Percentiles rank a stretch among this genome's conserved stretches.
Evolutionary conservation across 2,329 filamentous ascomycete species (phyloP).

Genomic region (Diaporthe citrichinensis): DNA sequence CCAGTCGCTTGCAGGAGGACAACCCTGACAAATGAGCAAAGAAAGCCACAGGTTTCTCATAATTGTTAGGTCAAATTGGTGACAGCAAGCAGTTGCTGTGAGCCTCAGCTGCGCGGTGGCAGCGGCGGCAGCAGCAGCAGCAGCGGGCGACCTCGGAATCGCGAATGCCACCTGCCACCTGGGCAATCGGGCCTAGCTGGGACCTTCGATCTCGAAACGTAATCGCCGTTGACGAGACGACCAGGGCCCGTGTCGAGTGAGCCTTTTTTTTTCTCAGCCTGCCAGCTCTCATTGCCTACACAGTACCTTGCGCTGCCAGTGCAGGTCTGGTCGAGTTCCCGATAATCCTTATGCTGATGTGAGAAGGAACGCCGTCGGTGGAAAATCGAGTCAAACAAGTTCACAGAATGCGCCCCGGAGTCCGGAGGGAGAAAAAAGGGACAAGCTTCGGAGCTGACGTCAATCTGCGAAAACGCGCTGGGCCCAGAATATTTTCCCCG

Average conservation of each 20-base stretch:
- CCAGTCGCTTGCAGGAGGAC: neutral
- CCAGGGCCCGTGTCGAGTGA: constrained; percentile 1
- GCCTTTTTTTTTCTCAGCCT: neutral
- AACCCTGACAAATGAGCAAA: neutral
- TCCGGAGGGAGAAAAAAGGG: constrained; percentile 16
- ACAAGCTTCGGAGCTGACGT: constrained; percentile 34
- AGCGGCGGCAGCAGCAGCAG: neutral
- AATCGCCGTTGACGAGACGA: constrained; percentile 32
- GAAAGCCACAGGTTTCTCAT: neutral
- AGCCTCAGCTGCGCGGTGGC: neutral
- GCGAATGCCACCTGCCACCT: constrained; percentile 25
- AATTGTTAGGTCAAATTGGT: neutral
- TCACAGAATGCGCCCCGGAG: constrained; percentile 7
- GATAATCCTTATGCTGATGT: constrained; percentile 10
- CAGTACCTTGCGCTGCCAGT: neutral
- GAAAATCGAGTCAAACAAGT: neutral
- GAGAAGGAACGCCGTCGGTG: constrained; percentile 9
- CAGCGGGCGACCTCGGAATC: constrained; percentile 29
- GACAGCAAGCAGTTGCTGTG: neutral
- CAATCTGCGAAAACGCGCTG: constrained; percentile 26
- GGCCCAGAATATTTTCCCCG: constrained; percentile 27
- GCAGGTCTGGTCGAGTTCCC: neutral
- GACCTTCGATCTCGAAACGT: constrained; percentile 27
- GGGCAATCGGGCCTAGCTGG: constrained; percentile 13
- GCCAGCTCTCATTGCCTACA: neutral